phyloP scores from a whole-genome alignment of 1,284 basidiomycete species.

The Fomitiporia mediterranea region DNA sequence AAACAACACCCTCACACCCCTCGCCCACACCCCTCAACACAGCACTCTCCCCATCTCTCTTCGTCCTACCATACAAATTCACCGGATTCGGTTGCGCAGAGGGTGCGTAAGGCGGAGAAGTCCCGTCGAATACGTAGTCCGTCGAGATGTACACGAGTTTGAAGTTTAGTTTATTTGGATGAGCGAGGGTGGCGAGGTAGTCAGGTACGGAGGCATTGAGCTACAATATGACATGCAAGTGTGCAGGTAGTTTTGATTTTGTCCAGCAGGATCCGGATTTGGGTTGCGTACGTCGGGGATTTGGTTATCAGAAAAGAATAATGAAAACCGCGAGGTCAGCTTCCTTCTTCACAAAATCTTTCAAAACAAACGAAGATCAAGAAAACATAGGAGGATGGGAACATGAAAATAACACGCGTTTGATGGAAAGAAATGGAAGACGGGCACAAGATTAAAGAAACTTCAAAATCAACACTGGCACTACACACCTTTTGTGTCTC shows the following conservation, averaged over 20 bases:
- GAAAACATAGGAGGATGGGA: neutral
- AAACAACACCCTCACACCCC: constrained; percentile 52
- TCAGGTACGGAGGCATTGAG: constrained; percentile 66
- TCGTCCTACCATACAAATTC: constrained; percentile 73
- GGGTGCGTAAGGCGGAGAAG: constrained; percentile 72
- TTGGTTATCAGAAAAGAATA: no score
- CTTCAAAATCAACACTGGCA: no score
- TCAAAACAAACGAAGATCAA: no score
- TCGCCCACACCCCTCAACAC: constrained; percentile 43
- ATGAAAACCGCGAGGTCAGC: no score
- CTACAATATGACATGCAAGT: constrained; percentile 35
- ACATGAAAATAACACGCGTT: constrained; percentile 5
- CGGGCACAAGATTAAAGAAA: no score
- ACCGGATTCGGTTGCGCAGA: constrained; percentile 65
- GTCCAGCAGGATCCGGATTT: no score
- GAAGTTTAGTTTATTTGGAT: constrained; percentile 48
- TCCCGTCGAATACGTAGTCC: constrained; percentile 85
- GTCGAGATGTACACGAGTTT: constrained; percentile 76
- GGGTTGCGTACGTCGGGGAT: no score
- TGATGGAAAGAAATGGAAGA: neutral
- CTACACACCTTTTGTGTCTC: constrained; percentile 51
- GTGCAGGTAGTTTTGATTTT: no score
- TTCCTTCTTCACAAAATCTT: no score
- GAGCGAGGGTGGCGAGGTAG: constrained; percentile 56
- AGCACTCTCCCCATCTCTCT: constrained; percentile 70